Evolutionary conservation across 768 basidiomycete genomes (phyloP).

Genomic region (Leccinellum rugosiceps): DNA sequence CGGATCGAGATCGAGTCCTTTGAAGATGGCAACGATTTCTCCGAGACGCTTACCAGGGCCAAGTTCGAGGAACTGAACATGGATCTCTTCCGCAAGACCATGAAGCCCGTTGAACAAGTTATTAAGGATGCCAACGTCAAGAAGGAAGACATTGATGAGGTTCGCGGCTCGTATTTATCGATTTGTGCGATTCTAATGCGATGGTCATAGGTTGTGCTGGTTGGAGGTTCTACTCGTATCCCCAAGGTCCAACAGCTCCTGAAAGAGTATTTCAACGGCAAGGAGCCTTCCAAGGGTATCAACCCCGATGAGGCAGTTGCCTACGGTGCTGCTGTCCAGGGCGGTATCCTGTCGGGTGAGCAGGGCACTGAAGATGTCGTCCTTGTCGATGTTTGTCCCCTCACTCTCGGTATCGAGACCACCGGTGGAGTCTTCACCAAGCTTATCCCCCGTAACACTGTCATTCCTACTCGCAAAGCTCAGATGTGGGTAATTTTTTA

Average conservation of each 20-base stretch:
- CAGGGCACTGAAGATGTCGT: conserved; percentile 87
- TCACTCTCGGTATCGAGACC: conserved; percentile 98
- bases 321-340: conserved; percentile 98
- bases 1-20: conserved; percentile 95
- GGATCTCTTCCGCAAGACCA: conserved; percentile 98
- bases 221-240: conserved; percentile 98
- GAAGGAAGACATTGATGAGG: conserved; percentile 96
- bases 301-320: conserved; percentile 99
- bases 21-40: conserved; percentile 95
- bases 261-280: conserved; percentile 95
- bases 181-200: neutral
- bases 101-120: conserved; percentile 99
- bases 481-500: conserved; percentile 60
- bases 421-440: conserved; percentile 98
- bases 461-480: conserved; percentile 95
- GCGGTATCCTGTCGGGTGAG: conserved; percentile 95
- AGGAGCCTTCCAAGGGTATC: conserved; percentile 97
- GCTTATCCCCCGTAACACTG: conserved; percentile 95
- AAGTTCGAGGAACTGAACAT: conserved; percentile 99
- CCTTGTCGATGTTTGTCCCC: conserved; percentile 93
- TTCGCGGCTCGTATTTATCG: conserved; percentile 26
- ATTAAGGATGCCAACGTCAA: conserved; percentile 97
- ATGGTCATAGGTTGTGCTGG: conserved; percentile 66
- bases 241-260: conserved; percentile 99
- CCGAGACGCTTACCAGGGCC: conserved; percentile 94